A percentile compares a stretch with the other conserved stretches of the same genome.
phyloP scores from a whole-genome alignment of 1,139 yeast genomes.

The Hansenula sp. region DNA sequence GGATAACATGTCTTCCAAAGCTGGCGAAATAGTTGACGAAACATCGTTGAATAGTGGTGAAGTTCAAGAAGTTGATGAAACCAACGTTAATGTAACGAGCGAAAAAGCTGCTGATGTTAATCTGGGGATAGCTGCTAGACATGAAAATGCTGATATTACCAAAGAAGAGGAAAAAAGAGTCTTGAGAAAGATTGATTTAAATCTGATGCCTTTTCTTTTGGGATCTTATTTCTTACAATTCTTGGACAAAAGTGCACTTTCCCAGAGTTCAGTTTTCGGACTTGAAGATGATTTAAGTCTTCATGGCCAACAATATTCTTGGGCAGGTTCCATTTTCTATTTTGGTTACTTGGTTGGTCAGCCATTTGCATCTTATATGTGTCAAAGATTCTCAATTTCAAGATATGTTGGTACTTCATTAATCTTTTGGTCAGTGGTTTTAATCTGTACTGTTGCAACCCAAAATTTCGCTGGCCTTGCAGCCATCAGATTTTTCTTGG shows the following conservation, averaged over 20 bases:
- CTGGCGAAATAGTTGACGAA: too few relatives aligned
- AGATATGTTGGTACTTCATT: constrained; percentile 31
- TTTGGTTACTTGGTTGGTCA: constrained; percentile 48
- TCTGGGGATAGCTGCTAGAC: too few relatives aligned
- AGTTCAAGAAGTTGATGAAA: too few relatives aligned
- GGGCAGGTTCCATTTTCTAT: constrained; percentile 58
- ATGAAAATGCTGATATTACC: too few relatives aligned
- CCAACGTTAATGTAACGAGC: too few relatives aligned
- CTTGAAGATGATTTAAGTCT: constrained; percentile 42
- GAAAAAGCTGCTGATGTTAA: too few relatives aligned
- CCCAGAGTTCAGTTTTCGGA: constrained; percentile 60
- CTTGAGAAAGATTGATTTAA: constrained; percentile 49
- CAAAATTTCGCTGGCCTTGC: constrained; percentile 38
- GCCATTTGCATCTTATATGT: constrained; percentile 37
- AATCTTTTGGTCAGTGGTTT: constrained; percentile 45
- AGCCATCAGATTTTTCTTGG: constrained; percentile 39
- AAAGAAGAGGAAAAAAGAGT: constrained; percentile 31
- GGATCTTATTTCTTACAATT: constrained; percentile 54
- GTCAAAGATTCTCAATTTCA: constrained; percentile 39
- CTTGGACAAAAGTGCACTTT: constrained; percentile 48
- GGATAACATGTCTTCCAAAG: too few relatives aligned
- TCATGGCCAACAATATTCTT: constrained; percentile 48
- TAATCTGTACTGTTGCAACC: constrained; percentile 39
- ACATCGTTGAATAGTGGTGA: too few relatives aligned
- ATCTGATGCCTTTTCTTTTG: constrained; percentile 52